phyloP scores from a whole-genome alignment of 768 basidiomycete genomes.

The Mycena rosella region DNA sequence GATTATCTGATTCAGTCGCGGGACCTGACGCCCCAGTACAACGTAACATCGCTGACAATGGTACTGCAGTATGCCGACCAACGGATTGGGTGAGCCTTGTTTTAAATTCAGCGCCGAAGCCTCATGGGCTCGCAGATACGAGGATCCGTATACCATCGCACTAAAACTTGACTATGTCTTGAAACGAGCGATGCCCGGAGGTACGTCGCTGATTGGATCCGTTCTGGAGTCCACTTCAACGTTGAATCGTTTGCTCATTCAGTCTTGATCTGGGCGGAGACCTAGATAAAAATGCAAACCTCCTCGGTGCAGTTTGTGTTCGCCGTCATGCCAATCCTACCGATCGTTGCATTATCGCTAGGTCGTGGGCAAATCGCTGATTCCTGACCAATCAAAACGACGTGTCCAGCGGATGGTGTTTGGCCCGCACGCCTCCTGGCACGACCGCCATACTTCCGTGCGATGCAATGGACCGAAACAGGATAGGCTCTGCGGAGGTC shows the following conservation, averaged over 20 bases:
- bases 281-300: slow-evolving; percentile 19
- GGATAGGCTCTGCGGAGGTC: slow-evolving; percentile 21
- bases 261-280: slow-evolving; percentile 25
- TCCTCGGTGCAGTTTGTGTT: slow-evolving; percentile 21
- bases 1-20: slow-evolving; percentile 22
- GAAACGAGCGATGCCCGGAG: slow-evolving; percentile 21
- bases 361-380: slow-evolving; percentile 21
- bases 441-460: slow-evolving; percentile 19
- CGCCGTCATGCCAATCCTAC: not conserved
- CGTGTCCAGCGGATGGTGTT: slow-evolving; percentile 23
- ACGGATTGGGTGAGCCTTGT: slow-evolving; percentile 14
- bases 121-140: slow-evolving; percentile 9
- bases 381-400: slow-evolving; percentile 14
- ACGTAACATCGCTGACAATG: slow-evolving; percentile 16
- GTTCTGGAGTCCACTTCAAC: not conserved
- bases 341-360: not conserved
- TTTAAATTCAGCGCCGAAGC: not conserved
- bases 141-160: slow-evolving; percentile 20
- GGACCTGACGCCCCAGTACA: slow-evolving; percentile 19
- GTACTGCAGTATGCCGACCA: slow-evolving; percentile 14
- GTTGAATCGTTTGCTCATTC: not conserved
- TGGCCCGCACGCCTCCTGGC: slow-evolving; percentile 19
- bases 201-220: not conserved
- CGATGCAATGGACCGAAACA: slow-evolving; percentile 16
- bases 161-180: slow-evolving; percentile 22